Percentiles rank a stretch among this genome's conserved stretches.
Conservation (phyloP, 2,329 filamentous ascomycete species). For the Hypoxylon sp. region DNA sequence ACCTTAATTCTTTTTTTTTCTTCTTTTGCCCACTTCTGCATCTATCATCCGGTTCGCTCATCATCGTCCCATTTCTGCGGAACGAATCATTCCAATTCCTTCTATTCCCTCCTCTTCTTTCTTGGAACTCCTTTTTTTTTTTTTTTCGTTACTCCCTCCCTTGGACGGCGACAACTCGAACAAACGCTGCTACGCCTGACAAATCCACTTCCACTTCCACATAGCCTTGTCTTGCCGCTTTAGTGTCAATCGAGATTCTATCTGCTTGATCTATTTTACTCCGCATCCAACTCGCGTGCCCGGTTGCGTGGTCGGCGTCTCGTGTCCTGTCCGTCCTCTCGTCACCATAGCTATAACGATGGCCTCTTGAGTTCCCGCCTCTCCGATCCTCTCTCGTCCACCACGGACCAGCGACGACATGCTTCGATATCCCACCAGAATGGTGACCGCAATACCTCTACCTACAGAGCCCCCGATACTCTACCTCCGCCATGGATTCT, state of each 20-base stretch:
- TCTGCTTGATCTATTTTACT: constrained; percentile 1
- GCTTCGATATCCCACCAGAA: constrained; percentile 43
- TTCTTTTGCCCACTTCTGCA: constrained; percentile 34
- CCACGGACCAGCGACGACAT: constrained; percentile 40
- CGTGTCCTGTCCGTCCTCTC: constrained; percentile 13
- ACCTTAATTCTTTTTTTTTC: constrained; percentile 27
- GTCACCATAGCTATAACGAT: constrained; percentile 12
- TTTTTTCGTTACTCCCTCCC: too few relatives aligned
- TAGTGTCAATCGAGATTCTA: constrained; percentile 28
- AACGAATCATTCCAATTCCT: constrained; percentile 34
- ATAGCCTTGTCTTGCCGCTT: constrained; percentile 3
- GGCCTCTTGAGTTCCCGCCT: constrained; percentile 22
- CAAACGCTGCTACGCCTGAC: constrained; percentile 7
- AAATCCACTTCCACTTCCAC: constrained; percentile 1
- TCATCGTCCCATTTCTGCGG: constrained; percentile 35
- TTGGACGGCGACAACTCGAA: constrained; percentile 12
- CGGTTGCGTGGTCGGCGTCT: constrained; percentile 14
- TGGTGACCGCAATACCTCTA: constrained; percentile 41
- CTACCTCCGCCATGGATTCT: constrained; percentile 45
- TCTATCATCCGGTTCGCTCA: constrained; percentile 35
- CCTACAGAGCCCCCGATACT: constrained; percentile 36
- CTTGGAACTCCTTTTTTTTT: constrained; percentile 17
- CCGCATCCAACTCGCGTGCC: constrained; percentile 5
- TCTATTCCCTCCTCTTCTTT: constrained; percentile 22
- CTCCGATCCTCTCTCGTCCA: constrained; percentile 18